Conservation (phyloP, 306 rosid genomes). For the Morella rubra region DNA sequence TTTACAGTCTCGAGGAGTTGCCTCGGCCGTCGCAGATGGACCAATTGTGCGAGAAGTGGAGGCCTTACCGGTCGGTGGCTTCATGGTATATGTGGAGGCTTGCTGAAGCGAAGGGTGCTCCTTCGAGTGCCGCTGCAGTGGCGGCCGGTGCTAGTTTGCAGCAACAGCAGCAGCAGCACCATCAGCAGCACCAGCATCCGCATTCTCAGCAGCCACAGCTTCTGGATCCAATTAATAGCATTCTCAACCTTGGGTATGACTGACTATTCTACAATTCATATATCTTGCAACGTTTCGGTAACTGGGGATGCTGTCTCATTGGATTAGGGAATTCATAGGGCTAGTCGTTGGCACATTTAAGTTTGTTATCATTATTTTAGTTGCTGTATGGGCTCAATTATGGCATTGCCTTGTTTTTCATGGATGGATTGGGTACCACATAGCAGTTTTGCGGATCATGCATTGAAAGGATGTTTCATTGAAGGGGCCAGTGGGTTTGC, state of each 20-base stretch:
- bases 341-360: neutral
- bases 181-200: conserved; percentile 46
- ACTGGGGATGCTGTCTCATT: neutral
- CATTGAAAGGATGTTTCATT: neutral
- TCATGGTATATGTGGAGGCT: conserved; percentile 97
- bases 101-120: conserved; percentile 82
- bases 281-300: neutral
- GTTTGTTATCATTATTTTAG: neutral
- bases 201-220: conserved; percentile 73
- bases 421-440: neutral
- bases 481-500: neutral
- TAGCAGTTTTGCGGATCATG: neutral
- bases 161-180: conserved; percentile 54
- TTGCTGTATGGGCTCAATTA: neutral
- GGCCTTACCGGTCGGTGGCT: conserved; percentile 91
- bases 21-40: conserved; percentile 99
- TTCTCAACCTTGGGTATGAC: conserved; percentile 83
- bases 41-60: conserved; percentile 90
- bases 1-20: conserved; percentile 75
- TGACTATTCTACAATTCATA: neutral
- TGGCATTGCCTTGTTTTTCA: neutral
- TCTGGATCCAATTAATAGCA: conserved; percentile 85
- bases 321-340: conserved; percentile 4
- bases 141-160: conserved; percentile 71
- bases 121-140: conserved; percentile 78